These are phyloP conservation scores for Scenedesmus sp. DNA, from an alignment of 163 green algal genomes.

Conservation along the genomic window DNA sequence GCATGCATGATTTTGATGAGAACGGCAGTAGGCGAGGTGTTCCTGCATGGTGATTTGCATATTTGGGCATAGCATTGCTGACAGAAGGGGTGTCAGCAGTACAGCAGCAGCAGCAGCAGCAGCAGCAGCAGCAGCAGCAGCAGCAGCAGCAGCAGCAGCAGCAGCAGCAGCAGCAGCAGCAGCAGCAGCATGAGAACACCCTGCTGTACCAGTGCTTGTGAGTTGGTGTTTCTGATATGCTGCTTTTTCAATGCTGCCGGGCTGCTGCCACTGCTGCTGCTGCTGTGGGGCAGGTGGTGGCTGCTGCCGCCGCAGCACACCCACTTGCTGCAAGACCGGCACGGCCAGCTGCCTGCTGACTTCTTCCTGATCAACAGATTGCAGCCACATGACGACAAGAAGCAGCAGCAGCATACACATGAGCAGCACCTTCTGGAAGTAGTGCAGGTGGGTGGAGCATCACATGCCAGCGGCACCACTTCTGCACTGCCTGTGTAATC, in stretches of 20 bases:
- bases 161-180: not conserved
- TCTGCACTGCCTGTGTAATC: not conserved
- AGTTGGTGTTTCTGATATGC: not conserved
- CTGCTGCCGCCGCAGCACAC: conserved; percentile 82
- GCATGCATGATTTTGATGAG: no score
- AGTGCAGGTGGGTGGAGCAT: conserved; percentile 1
- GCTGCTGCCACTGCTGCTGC: not conserved
- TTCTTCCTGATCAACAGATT: conserved; percentile 44
- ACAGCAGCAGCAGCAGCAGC: not conserved
- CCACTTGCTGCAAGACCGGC: conserved; percentile 73
- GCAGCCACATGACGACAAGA: not conserved
- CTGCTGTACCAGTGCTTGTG: not conserved
- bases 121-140: not conserved
- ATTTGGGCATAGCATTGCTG: not conserved
- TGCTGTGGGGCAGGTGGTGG: conserved; percentile 68
- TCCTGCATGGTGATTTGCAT: no score
- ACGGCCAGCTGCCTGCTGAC: conserved; percentile 56
- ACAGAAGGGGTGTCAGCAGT: not conserved
- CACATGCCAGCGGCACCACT: not conserved
- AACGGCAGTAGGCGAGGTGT: no score
- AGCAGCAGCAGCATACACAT: not conserved
- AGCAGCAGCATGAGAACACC: not conserved
- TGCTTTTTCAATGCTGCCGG: not conserved
- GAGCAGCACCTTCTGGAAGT: conserved; percentile 25
- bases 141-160: not conserved